Evolutionary conservation across 306 rosid genomes (phyloP).

Genomic region (Rubus idaeus): DNA sequence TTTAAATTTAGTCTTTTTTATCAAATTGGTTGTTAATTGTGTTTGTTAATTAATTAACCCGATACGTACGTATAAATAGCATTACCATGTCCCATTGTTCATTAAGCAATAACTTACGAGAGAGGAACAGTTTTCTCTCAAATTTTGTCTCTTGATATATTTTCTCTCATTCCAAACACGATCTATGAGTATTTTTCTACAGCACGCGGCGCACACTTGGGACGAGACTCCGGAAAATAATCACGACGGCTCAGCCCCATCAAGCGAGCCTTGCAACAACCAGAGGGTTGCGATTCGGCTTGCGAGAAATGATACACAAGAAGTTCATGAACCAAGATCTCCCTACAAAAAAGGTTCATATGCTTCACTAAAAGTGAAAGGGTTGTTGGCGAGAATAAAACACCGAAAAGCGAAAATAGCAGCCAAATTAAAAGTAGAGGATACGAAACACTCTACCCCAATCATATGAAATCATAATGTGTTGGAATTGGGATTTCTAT

Average conservation of each 20-base stretch:
- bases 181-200: background rate
- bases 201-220: constrained; percentile 10
- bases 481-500: no score
- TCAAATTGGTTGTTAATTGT: no score
- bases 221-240: background rate
- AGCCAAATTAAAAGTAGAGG: background rate
- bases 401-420: background rate
- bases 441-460: no score
- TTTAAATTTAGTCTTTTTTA: background rate
- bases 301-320: background rate
- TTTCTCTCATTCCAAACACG: background rate
- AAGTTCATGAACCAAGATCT: background rate
- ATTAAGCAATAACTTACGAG: background rate
- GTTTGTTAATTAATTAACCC: background rate
- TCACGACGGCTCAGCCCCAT: background rate
- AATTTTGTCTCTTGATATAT: background rate
- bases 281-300: background rate
- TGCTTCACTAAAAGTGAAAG: background rate
- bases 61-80: background rate
- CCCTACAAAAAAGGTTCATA: background rate
- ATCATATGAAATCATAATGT: no score
- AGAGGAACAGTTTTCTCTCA: background rate
- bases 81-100: background rate
- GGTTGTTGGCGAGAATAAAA: background rate
- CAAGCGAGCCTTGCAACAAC: background rate